Percentiles rank a stretch among this genome's conserved stretches.
Conservation (phyloP, 495 filamentous ascomycete species). For the Xylaria sp. region DNA sequence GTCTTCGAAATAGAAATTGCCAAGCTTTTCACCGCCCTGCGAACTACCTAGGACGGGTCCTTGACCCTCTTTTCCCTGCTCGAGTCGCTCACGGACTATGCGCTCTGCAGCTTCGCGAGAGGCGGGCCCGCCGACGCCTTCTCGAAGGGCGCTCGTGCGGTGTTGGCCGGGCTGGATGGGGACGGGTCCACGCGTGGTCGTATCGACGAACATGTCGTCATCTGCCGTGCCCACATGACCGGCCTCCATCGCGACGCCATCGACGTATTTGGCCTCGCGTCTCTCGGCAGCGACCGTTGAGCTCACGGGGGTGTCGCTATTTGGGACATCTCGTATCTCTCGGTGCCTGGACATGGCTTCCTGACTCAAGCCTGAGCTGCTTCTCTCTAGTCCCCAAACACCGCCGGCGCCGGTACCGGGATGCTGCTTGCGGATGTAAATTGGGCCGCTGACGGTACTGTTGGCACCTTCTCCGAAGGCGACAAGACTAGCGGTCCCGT, state of each 20-base stretch:
- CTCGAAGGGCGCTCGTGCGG: conserved; percentile 44
- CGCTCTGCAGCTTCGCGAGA: conserved; percentile 58
- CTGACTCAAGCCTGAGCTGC: conserved; percentile 50
- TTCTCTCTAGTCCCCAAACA: conserved; percentile 49
- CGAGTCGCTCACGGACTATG: conserved; percentile 59
- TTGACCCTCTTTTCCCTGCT: conserved; percentile 48
- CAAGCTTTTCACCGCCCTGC: conserved; percentile 50
- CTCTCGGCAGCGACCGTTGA: conserved; percentile 50
- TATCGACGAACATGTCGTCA: conserved; percentile 52
- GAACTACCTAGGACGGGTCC: conserved; percentile 48
- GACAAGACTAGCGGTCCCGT: conserved; percentile 72
- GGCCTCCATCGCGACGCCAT: conserved; percentile 53
- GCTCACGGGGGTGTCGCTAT: conserved; percentile 49
- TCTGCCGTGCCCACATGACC: conserved; percentile 37
- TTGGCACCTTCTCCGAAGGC: conserved; percentile 88
- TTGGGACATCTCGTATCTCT: conserved; percentile 35
- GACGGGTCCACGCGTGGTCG: conserved; percentile 50
- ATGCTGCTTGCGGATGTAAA: conserved; percentile 58
- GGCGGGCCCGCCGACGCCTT: conserved; percentile 40
- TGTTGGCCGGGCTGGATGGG: conserved; percentile 41
- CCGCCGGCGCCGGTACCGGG: conserved; percentile 38
- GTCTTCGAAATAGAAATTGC: conserved; percentile 63
- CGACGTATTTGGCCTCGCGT: conserved; percentile 52
- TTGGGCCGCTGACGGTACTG: conserved; percentile 78
- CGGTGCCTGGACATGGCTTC: conserved; percentile 42